Conservation (phyloP, 2,329 filamentous ascomycete species). For the Amesomyces nigricolor region DNA sequence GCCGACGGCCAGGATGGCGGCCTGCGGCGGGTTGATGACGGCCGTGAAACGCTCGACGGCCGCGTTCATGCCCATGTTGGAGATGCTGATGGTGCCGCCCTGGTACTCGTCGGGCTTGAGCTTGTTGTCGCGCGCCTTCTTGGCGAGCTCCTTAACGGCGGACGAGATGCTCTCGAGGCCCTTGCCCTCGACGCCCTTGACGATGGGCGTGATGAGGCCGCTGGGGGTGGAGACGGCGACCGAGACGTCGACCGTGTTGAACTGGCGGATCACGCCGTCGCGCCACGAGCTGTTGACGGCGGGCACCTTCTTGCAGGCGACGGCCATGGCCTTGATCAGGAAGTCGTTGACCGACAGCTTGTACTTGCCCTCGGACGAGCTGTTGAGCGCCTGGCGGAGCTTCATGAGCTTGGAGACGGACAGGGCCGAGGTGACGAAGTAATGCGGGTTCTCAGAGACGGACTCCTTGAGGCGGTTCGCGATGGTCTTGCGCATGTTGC, state of each 20-base stretch:
- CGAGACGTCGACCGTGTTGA: conserved; percentile 88
- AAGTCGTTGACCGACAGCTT: conserved; percentile 99
- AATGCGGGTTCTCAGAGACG: conserved; percentile 91
- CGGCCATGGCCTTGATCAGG: conserved; percentile 89
- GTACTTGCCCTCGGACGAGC: conserved; percentile 83
- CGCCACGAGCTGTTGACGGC: conserved; percentile 95
- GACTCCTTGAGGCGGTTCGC: conserved; percentile 86
- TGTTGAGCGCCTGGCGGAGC: conserved; percentile 90
- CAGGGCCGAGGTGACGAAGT: conserved; percentile 87
- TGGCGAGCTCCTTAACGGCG: conserved; percentile 92
- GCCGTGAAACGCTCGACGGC: conserved; percentile 96
- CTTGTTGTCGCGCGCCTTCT: conserved; percentile 93
- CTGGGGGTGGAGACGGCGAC: conserved; percentile 91
- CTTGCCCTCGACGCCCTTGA: conserved; percentile 79
- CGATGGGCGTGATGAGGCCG: conserved; percentile 95
- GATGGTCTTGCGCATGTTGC: conserved; percentile 97
- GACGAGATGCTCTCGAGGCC: conserved; percentile 84
- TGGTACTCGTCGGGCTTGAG: conserved; percentile 99
- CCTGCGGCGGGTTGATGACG: conserved; percentile 98
- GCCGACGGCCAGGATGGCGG: conserved; percentile 89
- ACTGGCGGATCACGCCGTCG: conserved; percentile 83
- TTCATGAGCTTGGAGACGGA: conserved; percentile 95
- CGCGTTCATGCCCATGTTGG: conserved; percentile 99
- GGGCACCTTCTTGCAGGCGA: conserved; percentile 88
- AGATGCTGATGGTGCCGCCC: conserved; percentile 97